Percentiles rank a stretch among this genome's conserved stretches.
Conservation (phyloP, 2,329 filamentous ascomycete species). For the Aspergillus sp. region DNA sequence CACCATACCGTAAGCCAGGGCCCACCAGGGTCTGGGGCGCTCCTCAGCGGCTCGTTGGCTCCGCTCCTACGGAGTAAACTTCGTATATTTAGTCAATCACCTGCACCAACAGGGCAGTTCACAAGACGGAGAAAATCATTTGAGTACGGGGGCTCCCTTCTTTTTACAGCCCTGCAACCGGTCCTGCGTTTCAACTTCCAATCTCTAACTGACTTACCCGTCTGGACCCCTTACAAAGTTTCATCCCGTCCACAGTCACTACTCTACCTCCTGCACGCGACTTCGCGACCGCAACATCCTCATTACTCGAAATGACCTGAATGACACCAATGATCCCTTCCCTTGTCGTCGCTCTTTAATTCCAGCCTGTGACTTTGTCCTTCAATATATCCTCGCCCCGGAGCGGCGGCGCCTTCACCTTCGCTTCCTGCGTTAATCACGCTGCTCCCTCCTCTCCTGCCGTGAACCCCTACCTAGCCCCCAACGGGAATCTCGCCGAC, state of each 20-base stretch:
- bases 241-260: background rate
- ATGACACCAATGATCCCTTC: background rate
- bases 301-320: conserved; percentile 1
- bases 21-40: conserved; percentile 1
- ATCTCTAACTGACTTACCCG: background rate
- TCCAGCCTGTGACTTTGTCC: background rate
- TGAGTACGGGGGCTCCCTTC: background rate
- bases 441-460: background rate
- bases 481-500: background rate
- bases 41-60: background rate
- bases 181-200: background rate
- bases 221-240: background rate
- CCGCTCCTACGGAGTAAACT: background rate
- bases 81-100: background rate
- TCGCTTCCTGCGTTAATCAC: conserved; percentile 1
- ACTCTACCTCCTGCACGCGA: conserved; percentile 4
- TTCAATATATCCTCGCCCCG: background rate
- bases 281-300: background rate
- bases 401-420: background rate
- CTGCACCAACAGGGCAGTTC: background rate
- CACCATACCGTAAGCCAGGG: background rate
- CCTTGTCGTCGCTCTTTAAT: background rate
- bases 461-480: background rate
- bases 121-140: background rate
- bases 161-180: background rate